phyloP scores from a whole-genome alignment of 345 rosid species.

The Rubroshorea leprosula region DNA sequence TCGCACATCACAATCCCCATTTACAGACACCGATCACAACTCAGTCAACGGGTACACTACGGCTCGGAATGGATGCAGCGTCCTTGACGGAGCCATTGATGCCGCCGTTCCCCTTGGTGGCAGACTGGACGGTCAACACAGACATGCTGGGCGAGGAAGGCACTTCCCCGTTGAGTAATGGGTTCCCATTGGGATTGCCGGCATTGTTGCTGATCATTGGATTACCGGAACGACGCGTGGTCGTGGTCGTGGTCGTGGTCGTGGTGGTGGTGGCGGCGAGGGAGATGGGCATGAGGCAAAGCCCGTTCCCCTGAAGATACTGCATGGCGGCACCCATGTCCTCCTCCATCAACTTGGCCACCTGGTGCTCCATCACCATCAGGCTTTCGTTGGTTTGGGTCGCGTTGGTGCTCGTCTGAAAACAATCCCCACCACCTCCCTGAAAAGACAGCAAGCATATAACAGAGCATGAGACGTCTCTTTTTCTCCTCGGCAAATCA shows the following conservation, averaged over 20 bases:
- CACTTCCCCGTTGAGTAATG: constrained; percentile 33
- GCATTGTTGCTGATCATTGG: constrained; percentile 23
- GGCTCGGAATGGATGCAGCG: constrained; percentile 65
- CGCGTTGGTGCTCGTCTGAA: constrained; percentile 19
- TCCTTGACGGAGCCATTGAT: constrained; percentile 49
- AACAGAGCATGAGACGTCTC: too few relatives aligned
- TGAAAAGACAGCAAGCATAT: neutral
- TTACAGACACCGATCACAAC: too few relatives aligned
- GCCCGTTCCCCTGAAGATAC: constrained; percentile 92
- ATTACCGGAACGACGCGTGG: constrained; percentile 43
- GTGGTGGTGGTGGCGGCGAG: constrained; percentile 92
- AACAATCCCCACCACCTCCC: constrained; percentile 46
- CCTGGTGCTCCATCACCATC: constrained; percentile 80
- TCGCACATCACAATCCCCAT: too few relatives aligned
- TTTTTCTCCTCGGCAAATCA: too few relatives aligned
- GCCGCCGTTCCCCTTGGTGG: constrained; percentile 22
- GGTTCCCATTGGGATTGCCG: constrained; percentile 3
- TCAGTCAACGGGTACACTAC: constrained; percentile 18
- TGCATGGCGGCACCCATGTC: constrained; percentile 99
- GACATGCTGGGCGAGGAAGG: constrained; percentile 77
- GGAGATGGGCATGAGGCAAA: constrained; percentile 94
- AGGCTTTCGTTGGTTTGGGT: constrained; percentile 34
- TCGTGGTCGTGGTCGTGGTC: constrained; percentile 26
- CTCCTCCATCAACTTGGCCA: constrained; percentile 91
- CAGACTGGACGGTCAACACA: constrained; percentile 68